phyloP scores from a whole-genome alignment of 306 rosid genomes.

The Quercus wislizeni region DNA sequence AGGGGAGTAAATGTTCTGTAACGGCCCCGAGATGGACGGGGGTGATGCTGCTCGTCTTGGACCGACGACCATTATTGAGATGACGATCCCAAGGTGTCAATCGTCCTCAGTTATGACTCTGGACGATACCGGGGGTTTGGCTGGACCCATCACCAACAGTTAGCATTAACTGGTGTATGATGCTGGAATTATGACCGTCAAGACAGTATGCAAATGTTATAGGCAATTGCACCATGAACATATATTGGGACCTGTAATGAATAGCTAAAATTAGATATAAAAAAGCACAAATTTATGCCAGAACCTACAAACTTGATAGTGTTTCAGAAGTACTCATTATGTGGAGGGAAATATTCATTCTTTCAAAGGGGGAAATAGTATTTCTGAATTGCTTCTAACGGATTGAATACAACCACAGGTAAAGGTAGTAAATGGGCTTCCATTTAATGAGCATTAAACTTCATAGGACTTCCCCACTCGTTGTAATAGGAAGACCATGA shows the following conservation, averaged over 20 bases:
- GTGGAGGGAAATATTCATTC: background rate
- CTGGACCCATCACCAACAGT: no score
- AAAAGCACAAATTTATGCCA: background rate
- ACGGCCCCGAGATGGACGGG: no score
- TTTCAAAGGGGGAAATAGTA: background rate
- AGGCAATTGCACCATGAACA: background rate
- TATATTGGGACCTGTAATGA: background rate
- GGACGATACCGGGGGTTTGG: no score
- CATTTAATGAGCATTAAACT: background rate
- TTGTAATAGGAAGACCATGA: background rate
- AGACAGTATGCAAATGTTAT: background rate
- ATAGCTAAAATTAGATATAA: background rate
- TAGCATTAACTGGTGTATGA: background rate
- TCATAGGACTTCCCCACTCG: background rate
- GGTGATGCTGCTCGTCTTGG: no score
- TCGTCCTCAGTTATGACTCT: no score
- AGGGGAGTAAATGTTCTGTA: no score
- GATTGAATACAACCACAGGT: background rate
- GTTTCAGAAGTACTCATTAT: background rate
- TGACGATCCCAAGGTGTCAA: no score
- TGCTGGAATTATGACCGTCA: background rate
- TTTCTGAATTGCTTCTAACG: background rate
- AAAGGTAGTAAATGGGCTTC: background rate
- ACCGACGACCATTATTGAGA: no score
- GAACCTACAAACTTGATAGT: no score